phyloP scores from a whole-genome alignment of 1,139 yeast genomes.

The Nakaseomyces delphensis region DNA sequence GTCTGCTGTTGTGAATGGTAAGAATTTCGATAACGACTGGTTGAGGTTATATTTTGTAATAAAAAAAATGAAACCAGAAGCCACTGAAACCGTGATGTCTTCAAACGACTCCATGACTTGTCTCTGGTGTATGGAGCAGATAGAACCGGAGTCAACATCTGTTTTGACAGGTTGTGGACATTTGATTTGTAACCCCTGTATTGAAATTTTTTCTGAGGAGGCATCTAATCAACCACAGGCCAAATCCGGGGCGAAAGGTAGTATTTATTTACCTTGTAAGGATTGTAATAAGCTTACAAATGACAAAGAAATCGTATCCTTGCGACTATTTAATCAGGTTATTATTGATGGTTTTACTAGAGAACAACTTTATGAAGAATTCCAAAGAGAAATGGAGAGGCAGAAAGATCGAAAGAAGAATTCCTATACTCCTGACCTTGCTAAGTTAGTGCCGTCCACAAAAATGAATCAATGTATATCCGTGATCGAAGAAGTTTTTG shows the following conservation, averaged over 20 bases:
- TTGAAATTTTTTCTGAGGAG: constrained; percentile 41
- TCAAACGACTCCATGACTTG: constrained; percentile 38
- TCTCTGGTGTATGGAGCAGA: constrained; percentile 57
- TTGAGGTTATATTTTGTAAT: constrained; percentile 25
- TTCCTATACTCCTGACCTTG: constrained; percentile 28
- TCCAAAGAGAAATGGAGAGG: constrained; percentile 22
- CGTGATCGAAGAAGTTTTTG: constrained; percentile 38
- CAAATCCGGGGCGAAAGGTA: constrained; percentile 34
- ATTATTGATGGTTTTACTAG: constrained; percentile 30
- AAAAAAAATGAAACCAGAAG: constrained; percentile 20
- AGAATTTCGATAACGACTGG: constrained; percentile 27
- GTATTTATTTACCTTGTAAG: constrained; percentile 43
- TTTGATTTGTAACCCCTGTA: constrained; percentile 55
- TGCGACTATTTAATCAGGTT: constrained; percentile 44
- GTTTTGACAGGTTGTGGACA: constrained; percentile 62
- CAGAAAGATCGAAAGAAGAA: constrained; percentile 28
- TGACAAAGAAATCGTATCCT: constrained; percentile 41
- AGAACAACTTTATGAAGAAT: constrained; percentile 29
- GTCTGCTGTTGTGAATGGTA: constrained; percentile 27
- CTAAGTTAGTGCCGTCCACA: constrained; percentile 40
- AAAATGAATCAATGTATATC: constrained; percentile 46
- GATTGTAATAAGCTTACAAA: constrained; percentile 39
- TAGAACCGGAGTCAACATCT: constrained; percentile 40
- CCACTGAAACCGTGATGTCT: constrained; percentile 27
- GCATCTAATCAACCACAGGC: constrained; percentile 30